Percentiles rank a stretch among this genome's conserved stretches.
Evolutionary conservation across 2,329 filamentous ascomycete genomes (phyloP).

Genomic region (Neocucurbitaria cava): DNA sequence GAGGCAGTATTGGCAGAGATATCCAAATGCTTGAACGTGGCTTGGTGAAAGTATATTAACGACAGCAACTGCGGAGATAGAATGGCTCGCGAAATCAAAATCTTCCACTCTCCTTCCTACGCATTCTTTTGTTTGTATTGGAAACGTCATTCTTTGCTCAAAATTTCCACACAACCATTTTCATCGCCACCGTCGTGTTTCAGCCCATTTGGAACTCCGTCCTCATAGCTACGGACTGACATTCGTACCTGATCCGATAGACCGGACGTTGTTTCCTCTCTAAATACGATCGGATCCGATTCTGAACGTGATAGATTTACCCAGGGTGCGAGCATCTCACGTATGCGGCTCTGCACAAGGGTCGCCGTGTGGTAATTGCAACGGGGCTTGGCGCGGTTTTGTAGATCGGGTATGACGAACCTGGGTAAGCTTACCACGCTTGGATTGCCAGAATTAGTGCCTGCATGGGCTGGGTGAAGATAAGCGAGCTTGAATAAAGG

Average conservation of each 20-base stretch:
- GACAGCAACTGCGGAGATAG: not conserved
- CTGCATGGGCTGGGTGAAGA: not conserved
- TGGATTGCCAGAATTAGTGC: not conserved
- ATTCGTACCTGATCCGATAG: not conserved
- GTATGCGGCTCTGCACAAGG: not conserved
- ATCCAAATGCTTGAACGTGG: not conserved
- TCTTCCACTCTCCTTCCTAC: not conserved
- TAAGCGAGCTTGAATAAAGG: not conserved
- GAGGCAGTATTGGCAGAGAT: not conserved
- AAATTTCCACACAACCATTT: not conserved
- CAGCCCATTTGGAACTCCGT: not conserved
- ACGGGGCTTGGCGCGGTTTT: not conserved
- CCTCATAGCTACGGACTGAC: not conserved
- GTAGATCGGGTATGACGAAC: not conserved
- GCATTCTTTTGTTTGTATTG: not conserved
- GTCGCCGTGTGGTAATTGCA: not conserved
- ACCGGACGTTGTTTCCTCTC: not conserved
- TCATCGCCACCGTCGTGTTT: slow-evolving; percentile 2
- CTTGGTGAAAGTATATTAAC: not conserved
- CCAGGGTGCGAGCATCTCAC: not conserved
- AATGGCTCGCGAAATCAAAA: not conserved
- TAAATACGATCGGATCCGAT: not conserved
- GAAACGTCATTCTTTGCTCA: not conserved
- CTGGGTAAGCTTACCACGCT: not conserved
- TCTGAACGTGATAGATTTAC: not conserved